These are phyloP conservation scores for Rhizopus sp. DNA, from an alignment of 371 early-diverging fungal species.

Conservation along the genomic window DNA sequence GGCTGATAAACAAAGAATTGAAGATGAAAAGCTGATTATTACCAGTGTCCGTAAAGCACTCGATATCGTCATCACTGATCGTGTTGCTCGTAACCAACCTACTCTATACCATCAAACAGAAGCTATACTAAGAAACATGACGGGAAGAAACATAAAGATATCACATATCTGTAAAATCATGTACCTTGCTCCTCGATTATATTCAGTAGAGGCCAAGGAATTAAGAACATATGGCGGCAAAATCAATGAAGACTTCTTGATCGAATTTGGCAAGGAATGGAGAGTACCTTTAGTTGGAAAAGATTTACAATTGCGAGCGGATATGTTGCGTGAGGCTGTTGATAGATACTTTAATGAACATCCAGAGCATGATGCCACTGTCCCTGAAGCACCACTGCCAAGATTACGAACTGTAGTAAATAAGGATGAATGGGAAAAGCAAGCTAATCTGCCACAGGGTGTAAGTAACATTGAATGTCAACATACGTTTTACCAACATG, in stretches of 20 bases:
- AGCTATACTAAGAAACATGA: constrained; percentile 32
- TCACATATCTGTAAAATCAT: constrained; percentile 35
- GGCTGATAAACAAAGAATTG: constrained; percentile 33
- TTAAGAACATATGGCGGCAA: constrained; percentile 29
- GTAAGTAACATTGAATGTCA: constrained; percentile 13
- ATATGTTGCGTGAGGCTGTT: constrained; percentile 15
- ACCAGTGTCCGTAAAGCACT: constrained; percentile 32
- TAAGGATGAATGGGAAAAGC: constrained; percentile 33
- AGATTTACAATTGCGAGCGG: constrained; percentile 29
- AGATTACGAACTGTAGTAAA: constrained; percentile 29
- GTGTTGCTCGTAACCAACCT: constrained; percentile 31
- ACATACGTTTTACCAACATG: background rate
- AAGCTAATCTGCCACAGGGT: constrained; percentile 36
- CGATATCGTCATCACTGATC: constrained; percentile 40
- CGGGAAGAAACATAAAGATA: constrained; percentile 31
- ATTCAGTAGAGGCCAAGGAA: constrained; percentile 29
- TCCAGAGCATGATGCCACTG: constrained; percentile 25
- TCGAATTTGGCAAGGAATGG: constrained; percentile 35
- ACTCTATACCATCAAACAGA: constrained; percentile 43
- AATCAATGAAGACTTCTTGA: constrained; percentile 29
- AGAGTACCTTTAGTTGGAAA: constrained; percentile 34
- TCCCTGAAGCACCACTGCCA: constrained; percentile 45
- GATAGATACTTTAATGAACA: constrained; percentile 28
- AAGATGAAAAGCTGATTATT: constrained; percentile 29
- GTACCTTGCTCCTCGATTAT: constrained; percentile 35